Percentiles rank a stretch among this genome's conserved stretches.
Conservation (phyloP, 176 grass and related monocot species). For the Thalia dealbata region DNA sequence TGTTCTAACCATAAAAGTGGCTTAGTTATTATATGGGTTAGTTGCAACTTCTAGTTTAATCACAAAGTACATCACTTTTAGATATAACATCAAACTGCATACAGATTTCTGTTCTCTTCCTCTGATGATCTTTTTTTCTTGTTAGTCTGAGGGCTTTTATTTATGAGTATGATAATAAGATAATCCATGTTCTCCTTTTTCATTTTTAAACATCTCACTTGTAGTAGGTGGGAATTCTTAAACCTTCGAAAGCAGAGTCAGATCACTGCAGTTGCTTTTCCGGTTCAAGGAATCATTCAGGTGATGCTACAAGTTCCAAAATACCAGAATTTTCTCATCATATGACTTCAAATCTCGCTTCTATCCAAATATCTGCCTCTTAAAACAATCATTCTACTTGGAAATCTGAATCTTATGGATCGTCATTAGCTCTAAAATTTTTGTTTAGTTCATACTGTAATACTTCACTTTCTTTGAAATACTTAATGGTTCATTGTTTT, state of each 20-base stretch:
- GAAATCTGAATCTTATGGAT: not conserved
- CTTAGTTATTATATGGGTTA: too few relatives aligned
- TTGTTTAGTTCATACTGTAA: not conserved
- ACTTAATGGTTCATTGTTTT: not conserved
- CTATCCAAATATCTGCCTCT: not conserved
- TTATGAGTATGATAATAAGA: not conserved
- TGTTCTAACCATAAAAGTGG: too few relatives aligned
- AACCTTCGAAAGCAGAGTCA: conserved; percentile 74
- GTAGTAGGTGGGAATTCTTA: conserved; percentile 74
- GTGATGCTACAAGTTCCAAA: conserved; percentile 27
- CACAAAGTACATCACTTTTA: too few relatives aligned
- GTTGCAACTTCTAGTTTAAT: too few relatives aligned
- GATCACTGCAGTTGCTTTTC: conserved; percentile 83
- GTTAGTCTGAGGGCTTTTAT: not conserved
- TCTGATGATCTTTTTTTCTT: not conserved
- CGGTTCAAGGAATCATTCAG: conserved; percentile 99
- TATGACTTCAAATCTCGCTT: conserved; percentile 5
- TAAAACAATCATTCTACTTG: not conserved
- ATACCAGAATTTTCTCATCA: conserved; percentile 7
- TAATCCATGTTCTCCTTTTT: not conserved
- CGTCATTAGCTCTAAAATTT: not conserved
- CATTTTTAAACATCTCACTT: conserved; percentile 4
- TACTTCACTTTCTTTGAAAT: not conserved
- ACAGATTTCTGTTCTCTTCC: too few relatives aligned
- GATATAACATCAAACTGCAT: too few relatives aligned